Conservation (phyloP, 2,329 filamentous ascomycete genomes). For the Fusarium hainanense region DNA sequence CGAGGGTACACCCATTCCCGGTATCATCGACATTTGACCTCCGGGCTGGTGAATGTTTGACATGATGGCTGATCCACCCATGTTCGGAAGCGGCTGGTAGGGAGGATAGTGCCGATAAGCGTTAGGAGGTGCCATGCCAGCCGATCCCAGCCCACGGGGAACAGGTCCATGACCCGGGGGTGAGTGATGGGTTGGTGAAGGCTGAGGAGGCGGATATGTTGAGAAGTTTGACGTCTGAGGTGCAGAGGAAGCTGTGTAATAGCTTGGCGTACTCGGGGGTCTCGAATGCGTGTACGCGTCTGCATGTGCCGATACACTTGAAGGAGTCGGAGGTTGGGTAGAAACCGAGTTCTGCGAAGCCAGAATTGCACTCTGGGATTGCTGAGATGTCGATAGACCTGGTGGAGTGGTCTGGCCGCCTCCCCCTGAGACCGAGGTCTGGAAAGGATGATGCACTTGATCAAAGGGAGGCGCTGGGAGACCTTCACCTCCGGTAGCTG, state of each 20-base stretch:
- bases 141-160: slow-evolving; percentile 53
- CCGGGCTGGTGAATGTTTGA: slow-evolving; percentile 82
- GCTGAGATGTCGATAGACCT: slow-evolving; percentile 47
- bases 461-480: slow-evolving; percentile 76
- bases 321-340: slow-evolving; percentile 61
- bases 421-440: slow-evolving; percentile 66
- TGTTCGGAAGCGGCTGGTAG: slow-evolving; percentile 67
- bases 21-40: slow-evolving; percentile 77
- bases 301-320: slow-evolving; percentile 65
- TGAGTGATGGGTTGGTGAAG: slow-evolving; percentile 57
- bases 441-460: slow-evolving; percentile 72
- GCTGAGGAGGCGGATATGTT: slow-evolving; percentile 54
- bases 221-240: slow-evolving; percentile 60
- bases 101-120: slow-evolving; percentile 60
- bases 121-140: slow-evolving; percentile 60
- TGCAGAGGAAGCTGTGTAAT: slow-evolving; percentile 67
- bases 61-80: slow-evolving; percentile 76
- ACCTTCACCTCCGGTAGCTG: slow-evolving; percentile 67
- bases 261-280: slow-evolving; percentile 68
- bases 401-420: slow-evolving; percentile 50
- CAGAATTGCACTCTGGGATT: slow-evolving; percentile 42
- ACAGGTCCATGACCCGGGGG: slow-evolving; percentile 56
- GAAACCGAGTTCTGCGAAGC: slow-evolving; percentile 44
- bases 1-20: slow-evolving; percentile 65
- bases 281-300: slow-evolving; percentile 65